phyloP scores from a whole-genome alignment of 495 filamentous ascomycete species.

The Cetradonia linearis region DNA sequence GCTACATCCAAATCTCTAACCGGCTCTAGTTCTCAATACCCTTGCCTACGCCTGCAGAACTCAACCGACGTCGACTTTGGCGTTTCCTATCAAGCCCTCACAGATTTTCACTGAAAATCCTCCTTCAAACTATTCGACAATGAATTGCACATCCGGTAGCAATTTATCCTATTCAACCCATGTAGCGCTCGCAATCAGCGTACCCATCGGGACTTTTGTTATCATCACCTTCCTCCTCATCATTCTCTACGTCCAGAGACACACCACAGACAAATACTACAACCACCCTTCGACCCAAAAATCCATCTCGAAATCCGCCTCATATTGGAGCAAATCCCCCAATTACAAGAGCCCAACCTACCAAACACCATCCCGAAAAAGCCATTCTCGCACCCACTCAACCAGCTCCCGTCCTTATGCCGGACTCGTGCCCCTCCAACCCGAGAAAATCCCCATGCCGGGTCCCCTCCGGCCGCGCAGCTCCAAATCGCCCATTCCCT shows the following conservation, averaged over 20 bases:
- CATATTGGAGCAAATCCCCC: slow-evolving; percentile 8
- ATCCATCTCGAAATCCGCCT: slow-evolving; percentile 13
- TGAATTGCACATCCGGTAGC: slow-evolving; percentile 21
- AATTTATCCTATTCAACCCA: slow-evolving; percentile 23
- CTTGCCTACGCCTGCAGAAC: slow-evolving; percentile 43
- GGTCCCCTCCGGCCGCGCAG: slow-evolving; percentile 19
- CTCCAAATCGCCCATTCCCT: slow-evolving; percentile 5
- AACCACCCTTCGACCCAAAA: slow-evolving; percentile 13
- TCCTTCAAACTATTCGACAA: slow-evolving; percentile 32
- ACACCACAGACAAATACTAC: slow-evolving; percentile 11
- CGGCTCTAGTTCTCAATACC: slow-evolving; percentile 37
- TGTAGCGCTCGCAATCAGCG: slow-evolving; percentile 37
- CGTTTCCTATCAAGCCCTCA: slow-evolving; percentile 37
- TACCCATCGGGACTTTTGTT: slow-evolving; percentile 38
- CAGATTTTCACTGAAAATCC: slow-evolving; percentile 37
- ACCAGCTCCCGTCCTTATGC: slow-evolving; percentile 5
- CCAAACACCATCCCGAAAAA: slow-evolving; percentile 1
- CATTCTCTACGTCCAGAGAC: slow-evolving; percentile 16
- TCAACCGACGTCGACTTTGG: slow-evolving; percentile 26
- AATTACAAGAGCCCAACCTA: neutral
- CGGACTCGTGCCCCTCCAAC: slow-evolving; percentile 10
- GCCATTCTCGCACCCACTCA: slow-evolving; percentile 7
- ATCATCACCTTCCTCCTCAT: slow-evolving; percentile 27
- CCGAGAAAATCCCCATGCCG: slow-evolving; percentile 16
- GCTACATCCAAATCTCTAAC: slow-evolving; percentile 4